These are phyloP conservation scores for Phaeosphaeria sp. DNA, from an alignment of 2,329 filamentous ascomycete genomes.

Conservation along the genomic window DNA sequence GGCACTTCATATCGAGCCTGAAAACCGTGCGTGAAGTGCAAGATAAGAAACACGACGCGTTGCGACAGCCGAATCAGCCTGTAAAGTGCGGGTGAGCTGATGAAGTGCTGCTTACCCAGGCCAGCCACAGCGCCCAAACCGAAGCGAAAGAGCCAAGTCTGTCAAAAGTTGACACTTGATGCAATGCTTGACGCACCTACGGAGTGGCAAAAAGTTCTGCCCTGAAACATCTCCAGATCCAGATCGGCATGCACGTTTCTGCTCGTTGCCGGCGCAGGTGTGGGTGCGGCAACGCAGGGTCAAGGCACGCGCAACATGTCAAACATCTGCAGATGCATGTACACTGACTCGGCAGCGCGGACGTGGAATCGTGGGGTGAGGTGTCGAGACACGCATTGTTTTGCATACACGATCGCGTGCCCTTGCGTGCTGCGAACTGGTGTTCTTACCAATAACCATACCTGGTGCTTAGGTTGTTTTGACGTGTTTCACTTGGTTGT, in stretches of 20 bases:
- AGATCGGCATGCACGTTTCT: not conserved
- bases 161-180: not conserved
- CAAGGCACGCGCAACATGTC: constrained; percentile 5
- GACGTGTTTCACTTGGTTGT: constrained; percentile 3
- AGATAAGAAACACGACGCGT: not conserved
- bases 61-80: not conserved
- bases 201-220: not conserved
- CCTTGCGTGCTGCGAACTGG: constrained; percentile 5
- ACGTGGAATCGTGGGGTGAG: not conserved
- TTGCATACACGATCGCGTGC: not conserved
- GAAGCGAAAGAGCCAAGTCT: not conserved
- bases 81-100: not conserved
- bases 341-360: constrained; percentile 20
- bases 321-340: constrained; percentile 15
- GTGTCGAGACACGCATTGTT: constrained; percentile 3
- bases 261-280: constrained; percentile 5
- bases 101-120: not conserved
- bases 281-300: constrained; percentile 11
- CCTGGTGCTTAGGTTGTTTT: not conserved
- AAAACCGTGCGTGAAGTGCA: not conserved
- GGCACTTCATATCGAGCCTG: not conserved
- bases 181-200: not conserved
- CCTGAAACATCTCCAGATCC: not conserved
- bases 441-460: not conserved
- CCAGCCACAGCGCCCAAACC: not conserved